phyloP scores from a whole-genome alignment of 345 rosid species.

The Firmiana major region DNA sequence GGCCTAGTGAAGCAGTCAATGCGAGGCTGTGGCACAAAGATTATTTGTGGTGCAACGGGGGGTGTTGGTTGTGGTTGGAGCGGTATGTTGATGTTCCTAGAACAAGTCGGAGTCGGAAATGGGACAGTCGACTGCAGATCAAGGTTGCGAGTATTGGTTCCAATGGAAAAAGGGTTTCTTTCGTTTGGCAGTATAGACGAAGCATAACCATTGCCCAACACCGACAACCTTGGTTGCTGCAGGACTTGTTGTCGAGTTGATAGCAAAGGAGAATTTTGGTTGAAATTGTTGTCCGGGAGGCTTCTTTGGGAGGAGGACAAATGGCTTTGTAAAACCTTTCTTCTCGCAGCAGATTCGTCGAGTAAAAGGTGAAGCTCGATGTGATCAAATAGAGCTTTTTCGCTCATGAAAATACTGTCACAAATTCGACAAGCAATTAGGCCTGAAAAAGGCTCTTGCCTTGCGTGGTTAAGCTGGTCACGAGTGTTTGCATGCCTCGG shows the following conservation, averaged over 20 bases:
- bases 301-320: not conserved
- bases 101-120: not conserved
- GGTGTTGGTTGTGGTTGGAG: not conserved
- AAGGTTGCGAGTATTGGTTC: not conserved
- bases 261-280: not conserved
- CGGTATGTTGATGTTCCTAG: not conserved
- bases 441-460: not conserved
- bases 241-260: not conserved
- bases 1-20: not conserved
- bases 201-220: not conserved
- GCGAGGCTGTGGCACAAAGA: not conserved
- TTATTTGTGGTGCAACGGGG: not conserved
- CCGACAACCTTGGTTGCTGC: not conserved
- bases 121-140: not conserved
- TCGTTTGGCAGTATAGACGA: not conserved
- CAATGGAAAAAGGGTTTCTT: not conserved
- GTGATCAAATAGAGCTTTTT: not conserved
- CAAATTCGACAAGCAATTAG: constrained; percentile 11
- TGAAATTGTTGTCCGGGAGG: not conserved
- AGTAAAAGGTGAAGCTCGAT: not conserved
- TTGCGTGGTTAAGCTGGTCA: not conserved
- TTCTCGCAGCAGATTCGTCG: not conserved
- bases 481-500: not conserved
- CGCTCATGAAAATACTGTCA: not conserved
- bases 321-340: not conserved